phyloP scores from a whole-genome alignment of 2,329 filamentous ascomycete genomes.

The Colletotrichum theobromicola region DNA sequence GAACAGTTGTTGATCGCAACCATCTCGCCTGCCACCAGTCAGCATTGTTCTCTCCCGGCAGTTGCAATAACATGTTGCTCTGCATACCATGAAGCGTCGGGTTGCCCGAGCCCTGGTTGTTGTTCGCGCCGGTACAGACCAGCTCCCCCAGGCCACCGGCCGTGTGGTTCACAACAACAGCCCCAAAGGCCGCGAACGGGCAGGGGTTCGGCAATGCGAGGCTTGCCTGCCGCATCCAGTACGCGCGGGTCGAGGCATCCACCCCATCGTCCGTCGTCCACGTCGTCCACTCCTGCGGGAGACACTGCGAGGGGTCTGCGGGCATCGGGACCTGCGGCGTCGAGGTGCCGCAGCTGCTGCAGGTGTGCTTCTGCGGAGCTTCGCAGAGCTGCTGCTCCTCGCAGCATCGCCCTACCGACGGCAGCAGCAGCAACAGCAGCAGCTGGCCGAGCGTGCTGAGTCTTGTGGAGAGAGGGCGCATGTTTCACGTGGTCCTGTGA shows the following conservation, averaged over 20 bases:
- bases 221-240: slow-evolving; percentile 60
- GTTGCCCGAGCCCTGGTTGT: slow-evolving; percentile 48
- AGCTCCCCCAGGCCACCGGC: slow-evolving; percentile 43
- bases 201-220: slow-evolving; percentile 53
- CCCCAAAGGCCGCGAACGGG: slow-evolving; percentile 58
- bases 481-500: neutral
- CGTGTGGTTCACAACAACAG: slow-evolving; percentile 62
- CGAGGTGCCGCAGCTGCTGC: neutral
- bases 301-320: neutral
- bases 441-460: neutral
- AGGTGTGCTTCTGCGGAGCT: neutral
- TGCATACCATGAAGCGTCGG: slow-evolving; percentile 54
- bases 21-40: slow-evolving; percentile 49
- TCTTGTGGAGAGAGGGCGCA: neutral
- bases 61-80: neutral
- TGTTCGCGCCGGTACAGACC: slow-evolving; percentile 57
- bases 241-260: slow-evolving; percentile 41
- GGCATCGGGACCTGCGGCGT: neutral
- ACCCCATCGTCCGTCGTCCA: slow-evolving; percentile 25
- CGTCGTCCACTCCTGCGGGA: neutral
- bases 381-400: neutral
- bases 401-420: neutral
- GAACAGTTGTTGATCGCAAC: slow-evolving; percentile 60
- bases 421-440: neutral
- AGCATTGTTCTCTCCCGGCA: neutral